Conservation (phyloP, 2,329 filamentous ascomycete species). For the Thelonectria rubi region DNA sequence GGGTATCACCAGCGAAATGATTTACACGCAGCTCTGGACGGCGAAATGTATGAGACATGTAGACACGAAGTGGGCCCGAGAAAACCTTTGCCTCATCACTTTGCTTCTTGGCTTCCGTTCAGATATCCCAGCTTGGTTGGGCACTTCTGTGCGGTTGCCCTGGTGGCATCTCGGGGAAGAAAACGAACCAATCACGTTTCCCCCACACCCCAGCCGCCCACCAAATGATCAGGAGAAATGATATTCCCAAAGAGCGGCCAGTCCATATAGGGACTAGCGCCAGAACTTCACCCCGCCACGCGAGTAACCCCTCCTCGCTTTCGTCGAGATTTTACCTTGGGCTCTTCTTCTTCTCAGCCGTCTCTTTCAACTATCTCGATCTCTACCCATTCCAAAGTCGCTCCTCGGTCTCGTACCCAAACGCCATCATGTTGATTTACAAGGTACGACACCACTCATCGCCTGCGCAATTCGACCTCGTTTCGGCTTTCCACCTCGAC, state of each 20-base stretch:
- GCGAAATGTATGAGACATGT: not conserved
- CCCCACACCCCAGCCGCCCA: conserved; percentile 15
- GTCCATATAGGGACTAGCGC: conserved; percentile 18
- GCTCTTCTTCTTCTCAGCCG: conserved; percentile 34
- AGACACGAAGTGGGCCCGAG: not conserved
- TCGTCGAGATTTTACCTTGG: conserved; percentile 35
- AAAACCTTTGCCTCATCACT: not conserved
- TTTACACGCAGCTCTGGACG: no score
- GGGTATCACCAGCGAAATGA: not conserved
- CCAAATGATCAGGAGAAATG: conserved; percentile 25
- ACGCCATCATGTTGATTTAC: conserved; percentile 78
- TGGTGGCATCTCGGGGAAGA: not conserved
- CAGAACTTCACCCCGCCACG: conserved; percentile 31
- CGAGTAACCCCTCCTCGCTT: conserved; percentile 38
- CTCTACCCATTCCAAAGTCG: conserved; percentile 34
- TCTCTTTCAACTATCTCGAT: conserved; percentile 25
- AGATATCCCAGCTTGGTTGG: not conserved
- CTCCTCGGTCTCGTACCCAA: conserved; percentile 38
- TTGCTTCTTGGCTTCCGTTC: not conserved
- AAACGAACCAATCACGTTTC: not conserved
- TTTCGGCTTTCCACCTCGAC: conserved; percentile 1
- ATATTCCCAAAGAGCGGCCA: conserved; percentile 16
- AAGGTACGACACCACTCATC: conserved; percentile 58
- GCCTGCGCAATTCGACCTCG: conserved; percentile 4
- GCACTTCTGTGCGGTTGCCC: not conserved